Conservation (phyloP, 78 protist species). For the Andalucia godoyi region DNA sequence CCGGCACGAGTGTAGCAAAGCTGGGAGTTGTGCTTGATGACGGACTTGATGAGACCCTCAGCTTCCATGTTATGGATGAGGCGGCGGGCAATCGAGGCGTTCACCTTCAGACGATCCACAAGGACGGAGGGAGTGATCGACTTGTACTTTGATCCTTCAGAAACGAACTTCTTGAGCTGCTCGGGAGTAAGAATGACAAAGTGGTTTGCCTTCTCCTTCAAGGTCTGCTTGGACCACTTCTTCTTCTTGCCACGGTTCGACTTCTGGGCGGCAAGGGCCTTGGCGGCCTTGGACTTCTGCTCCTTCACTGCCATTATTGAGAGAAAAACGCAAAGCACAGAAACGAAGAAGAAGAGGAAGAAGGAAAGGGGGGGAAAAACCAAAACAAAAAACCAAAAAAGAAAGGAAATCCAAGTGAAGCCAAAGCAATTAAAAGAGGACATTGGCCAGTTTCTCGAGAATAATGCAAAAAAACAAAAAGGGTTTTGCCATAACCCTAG, state of each 20-base stretch:
- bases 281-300: no score
- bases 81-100: constrained; percentile 72
- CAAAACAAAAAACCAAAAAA: no score
- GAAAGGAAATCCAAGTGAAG: no score
- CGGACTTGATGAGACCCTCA: constrained; percentile 63
- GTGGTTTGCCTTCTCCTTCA: constrained; percentile 73
- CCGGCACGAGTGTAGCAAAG: constrained; percentile 65
- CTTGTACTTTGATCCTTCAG: constrained; percentile 57
- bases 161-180: constrained; percentile 48
- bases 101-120: constrained; percentile 69
- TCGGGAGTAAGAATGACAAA: constrained; percentile 62
- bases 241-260: constrained; percentile 34
- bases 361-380: no score
- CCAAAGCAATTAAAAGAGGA: no score
- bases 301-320: no score
- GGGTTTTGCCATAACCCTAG: no score
- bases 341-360: no score
- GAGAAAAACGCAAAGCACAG: no score
- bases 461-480: no score
- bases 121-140: constrained; percentile 79
- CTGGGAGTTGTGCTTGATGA: constrained; percentile 37
- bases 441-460: no score
- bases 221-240: constrained; percentile 82
- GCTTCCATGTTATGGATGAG: constrained; percentile 50
- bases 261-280: no score